Evolutionary conservation across 2,329 filamentous ascomycete species (phyloP).

Genomic region (Aspergillus fumigatiaffinis): DNA sequence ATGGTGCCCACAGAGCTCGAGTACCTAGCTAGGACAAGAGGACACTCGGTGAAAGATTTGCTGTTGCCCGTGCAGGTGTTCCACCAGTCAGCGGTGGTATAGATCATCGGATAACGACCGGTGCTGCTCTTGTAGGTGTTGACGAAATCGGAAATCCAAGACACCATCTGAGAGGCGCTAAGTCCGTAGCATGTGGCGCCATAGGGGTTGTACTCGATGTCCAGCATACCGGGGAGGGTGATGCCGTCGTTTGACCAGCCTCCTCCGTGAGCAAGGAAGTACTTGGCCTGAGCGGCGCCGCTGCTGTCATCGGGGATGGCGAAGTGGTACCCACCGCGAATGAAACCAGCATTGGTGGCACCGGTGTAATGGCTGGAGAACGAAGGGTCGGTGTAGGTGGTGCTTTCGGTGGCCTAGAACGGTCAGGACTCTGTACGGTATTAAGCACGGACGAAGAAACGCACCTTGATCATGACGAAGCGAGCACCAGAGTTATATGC

Average conservation of each 20-base stretch:
- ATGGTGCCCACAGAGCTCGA: conserved; percentile 40
- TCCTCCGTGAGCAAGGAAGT: conserved; percentile 52
- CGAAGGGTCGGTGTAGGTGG: conserved; percentile 40
- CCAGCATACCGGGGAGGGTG: conserved; percentile 56
- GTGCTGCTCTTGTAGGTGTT: conserved; percentile 47
- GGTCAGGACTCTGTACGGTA: not conserved
- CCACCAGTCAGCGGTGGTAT: conserved; percentile 55
- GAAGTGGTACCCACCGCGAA: conserved; percentile 57
- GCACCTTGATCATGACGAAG: conserved; percentile 34
- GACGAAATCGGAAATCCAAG: conserved; percentile 53
- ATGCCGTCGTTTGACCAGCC: conserved; percentile 53
- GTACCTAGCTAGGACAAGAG: conserved; percentile 49
- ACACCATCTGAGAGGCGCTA: conserved; percentile 44
- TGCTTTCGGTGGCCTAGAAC: conserved; percentile 51
- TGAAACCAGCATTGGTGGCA: conserved; percentile 50
- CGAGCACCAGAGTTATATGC: conserved; percentile 27
- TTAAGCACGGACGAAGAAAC: not conserved
- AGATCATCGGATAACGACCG: conserved; percentile 51
- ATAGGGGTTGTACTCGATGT: conserved; percentile 46
- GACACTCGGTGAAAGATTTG: conserved; percentile 44
- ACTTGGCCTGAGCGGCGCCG: conserved; percentile 49
- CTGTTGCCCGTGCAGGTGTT: conserved; percentile 50
- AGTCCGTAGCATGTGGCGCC: conserved; percentile 46
- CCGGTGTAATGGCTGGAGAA: conserved; percentile 50
- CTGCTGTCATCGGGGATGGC: conserved; percentile 45